Conservation (phyloP, 306 rosid species). For the Begonia peltatifolia region DNA sequence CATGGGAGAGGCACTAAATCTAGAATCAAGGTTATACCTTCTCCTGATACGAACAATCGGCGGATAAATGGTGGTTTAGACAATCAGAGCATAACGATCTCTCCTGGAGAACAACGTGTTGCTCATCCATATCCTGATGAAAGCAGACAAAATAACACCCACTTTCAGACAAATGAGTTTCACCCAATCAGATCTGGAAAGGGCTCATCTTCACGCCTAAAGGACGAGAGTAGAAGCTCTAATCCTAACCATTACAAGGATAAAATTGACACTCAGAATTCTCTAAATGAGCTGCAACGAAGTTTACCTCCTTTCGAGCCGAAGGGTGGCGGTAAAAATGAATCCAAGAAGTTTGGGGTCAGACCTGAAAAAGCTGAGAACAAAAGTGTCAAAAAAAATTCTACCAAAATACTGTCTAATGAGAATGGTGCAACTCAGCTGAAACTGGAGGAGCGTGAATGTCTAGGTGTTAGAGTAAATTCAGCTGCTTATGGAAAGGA, state of each 20-base stretch:
- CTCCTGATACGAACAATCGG: conserved; percentile 15
- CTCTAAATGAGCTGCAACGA: conserved; percentile 32
- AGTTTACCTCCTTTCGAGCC: conserved; percentile 24
- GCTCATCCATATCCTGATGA: conserved; percentile 33
- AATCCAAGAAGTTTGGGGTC: conserved; percentile 37
- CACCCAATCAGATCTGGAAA: conserved; percentile 39
- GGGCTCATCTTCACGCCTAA: conserved; percentile 37
- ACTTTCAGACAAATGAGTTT: conserved; percentile 26
- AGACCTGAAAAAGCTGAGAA: conserved; percentile 40
- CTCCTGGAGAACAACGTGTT: conserved; percentile 25
- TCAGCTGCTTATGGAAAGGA: conserved; percentile 34
- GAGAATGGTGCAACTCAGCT: conserved; percentile 33
- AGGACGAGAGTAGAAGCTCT: conserved; percentile 38
- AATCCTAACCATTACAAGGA: conserved; percentile 35
- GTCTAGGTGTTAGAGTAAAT: conserved; percentile 22
- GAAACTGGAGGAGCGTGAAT: conserved; percentile 24
- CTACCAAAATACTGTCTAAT: conserved; percentile 18
- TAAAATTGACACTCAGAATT: conserved; percentile 29
- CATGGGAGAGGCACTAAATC: conserved; percentile 27
- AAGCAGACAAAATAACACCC: conserved; percentile 28
- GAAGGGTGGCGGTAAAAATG: conserved; percentile 43
- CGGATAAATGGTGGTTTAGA: conserved; percentile 29
- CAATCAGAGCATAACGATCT: conserved; percentile 22
- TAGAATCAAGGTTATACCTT: conserved; percentile 25
- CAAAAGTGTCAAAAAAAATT: conserved; percentile 32